Evolutionary conservation across 176 grass and related monocot species (phyloP).

Genomic region (Urochloa ruziziensis): DNA sequence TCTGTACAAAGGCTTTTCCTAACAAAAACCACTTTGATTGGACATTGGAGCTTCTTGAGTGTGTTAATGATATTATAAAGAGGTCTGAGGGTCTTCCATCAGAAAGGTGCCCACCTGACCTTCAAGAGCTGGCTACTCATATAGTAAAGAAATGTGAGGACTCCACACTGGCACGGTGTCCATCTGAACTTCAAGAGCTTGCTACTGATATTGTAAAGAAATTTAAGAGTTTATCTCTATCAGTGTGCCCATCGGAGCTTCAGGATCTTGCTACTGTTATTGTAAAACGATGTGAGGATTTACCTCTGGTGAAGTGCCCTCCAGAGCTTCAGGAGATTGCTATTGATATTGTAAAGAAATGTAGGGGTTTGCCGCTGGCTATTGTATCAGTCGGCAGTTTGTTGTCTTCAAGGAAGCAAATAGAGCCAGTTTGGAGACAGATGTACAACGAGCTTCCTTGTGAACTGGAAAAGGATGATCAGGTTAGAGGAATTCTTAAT

Average conservation of each 20-base stretch:
- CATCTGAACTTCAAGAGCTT: not conserved
- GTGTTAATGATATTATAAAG: not conserved
- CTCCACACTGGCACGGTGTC: not conserved
- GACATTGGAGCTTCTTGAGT: not conserved
- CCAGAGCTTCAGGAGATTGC: not conserved
- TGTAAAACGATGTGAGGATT: not conserved
- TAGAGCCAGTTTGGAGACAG: slow-evolving; percentile 6
- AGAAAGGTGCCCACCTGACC: not conserved
- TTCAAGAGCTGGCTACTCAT: not conserved
- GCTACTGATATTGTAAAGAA: not conserved
- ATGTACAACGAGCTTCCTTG: not conserved
- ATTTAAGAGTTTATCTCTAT: not conserved
- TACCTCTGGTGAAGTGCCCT: not conserved
- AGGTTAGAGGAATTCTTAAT: slow-evolving; percentile 9
- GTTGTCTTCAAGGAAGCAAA: slow-evolving; percentile 2
- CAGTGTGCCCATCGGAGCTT: not conserved
- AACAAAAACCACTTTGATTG: not conserved
- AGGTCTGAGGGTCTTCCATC: not conserved
- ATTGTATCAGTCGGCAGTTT: not conserved
- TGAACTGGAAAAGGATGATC: slow-evolving; percentile 7
- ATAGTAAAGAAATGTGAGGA: not conserved
- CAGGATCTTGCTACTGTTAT: not conserved
- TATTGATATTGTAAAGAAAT: not conserved
- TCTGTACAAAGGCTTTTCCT: slow-evolving; percentile 13
- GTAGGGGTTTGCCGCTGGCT: not conserved